Evolutionary conservation across 2,329 filamentous ascomycete species (phyloP), one percentile per base, ranked within the genome.

Genomic region (Colletotrichum navitas): DNA sequence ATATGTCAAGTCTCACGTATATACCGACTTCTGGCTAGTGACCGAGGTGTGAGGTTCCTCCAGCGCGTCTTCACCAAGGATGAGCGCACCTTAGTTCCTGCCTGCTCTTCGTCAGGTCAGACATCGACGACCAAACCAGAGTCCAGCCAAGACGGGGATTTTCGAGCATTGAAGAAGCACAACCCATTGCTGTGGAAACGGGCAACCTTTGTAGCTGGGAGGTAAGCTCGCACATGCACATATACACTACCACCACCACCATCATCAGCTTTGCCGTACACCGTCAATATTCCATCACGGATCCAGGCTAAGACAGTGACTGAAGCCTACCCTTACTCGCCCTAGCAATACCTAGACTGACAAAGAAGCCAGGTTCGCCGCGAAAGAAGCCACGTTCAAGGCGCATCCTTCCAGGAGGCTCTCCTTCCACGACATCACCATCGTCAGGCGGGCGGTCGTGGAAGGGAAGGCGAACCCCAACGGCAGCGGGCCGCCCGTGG

Each of bases 301-400:
- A 29, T 21, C 39, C 3, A 16, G 5, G 10, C 21, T 5, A 26
- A 24, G 54, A 26, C 14, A n/a, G n/a, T 11, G n/a, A 4, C 34
- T 58, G 49, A n/a, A 10, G 5, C 21, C n/a, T 14, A 14, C 7
- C n/a, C 34, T 26, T n/a, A 26, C n/a, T 11, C 54, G 12, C 36
- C 14, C 24, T 10, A 14, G 36, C 10, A 26, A 3, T n/a, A 34
- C 14, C 55, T 7, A 11, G n/a, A 39, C 55, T 58, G 36, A 58
- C 36, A 41, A 26, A 4, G 8, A 58, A 10, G n/a, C 54, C 60
- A 88, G 90, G 63, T 92, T 91, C 78, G 92, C 92, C 1, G 92
- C 91, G 10, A 94, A 94, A 78, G 93, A 94, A 80, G 93, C 92
- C 1, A 87, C 87, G 63, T 90, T 93, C 74, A 94, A 95, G 81